Evolutionary conservation across 1,139 yeast genomes (phyloP).

Genomic region (Yamadazyma blattariae): DNA sequence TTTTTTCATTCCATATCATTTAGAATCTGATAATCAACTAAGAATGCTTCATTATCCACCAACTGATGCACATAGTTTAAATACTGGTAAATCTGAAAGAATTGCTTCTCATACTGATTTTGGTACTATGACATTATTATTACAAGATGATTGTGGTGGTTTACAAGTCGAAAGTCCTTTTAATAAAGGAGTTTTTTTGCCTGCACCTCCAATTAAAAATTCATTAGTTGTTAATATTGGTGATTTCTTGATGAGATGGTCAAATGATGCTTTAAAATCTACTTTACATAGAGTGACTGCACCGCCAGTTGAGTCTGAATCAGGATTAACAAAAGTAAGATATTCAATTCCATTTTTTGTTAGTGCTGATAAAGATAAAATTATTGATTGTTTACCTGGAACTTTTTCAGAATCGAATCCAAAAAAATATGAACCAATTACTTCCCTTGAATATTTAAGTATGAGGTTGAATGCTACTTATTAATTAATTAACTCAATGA

Average conservation of each 20-base stretch:
- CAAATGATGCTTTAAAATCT: constrained; percentile 24
- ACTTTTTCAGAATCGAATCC: constrained; percentile 20
- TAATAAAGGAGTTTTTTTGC: constrained; percentile 22
- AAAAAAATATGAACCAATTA: constrained; percentile 24
- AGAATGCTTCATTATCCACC: constrained; percentile 24
- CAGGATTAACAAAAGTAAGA: constrained; percentile 19
- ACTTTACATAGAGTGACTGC: constrained; percentile 25
- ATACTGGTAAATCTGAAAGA: constrained; percentile 20
- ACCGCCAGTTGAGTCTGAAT: constrained; percentile 11
- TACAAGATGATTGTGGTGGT: constrained; percentile 26
- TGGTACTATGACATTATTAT: constrained; percentile 23
- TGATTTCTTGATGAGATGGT: constrained; percentile 29
- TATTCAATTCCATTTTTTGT: constrained; percentile 25
- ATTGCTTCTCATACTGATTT: constrained; percentile 31
- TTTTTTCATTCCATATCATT: constrained; percentile 21
- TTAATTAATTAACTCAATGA: no score
- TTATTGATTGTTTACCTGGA: constrained; percentile 20
- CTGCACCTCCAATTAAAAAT: constrained; percentile 22
- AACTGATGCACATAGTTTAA: constrained; percentile 14
- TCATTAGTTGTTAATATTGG: constrained; percentile 27
- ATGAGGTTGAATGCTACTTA: constrained; percentile 10
- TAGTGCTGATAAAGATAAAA: constrained; percentile 25
- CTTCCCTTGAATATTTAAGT: constrained; percentile 18
- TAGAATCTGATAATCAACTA: constrained; percentile 20
- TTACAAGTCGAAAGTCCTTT: constrained; percentile 25